phyloP scores from a whole-genome alignment of 2,329 filamentous ascomycete species.

The Fusarium sp. region DNA sequence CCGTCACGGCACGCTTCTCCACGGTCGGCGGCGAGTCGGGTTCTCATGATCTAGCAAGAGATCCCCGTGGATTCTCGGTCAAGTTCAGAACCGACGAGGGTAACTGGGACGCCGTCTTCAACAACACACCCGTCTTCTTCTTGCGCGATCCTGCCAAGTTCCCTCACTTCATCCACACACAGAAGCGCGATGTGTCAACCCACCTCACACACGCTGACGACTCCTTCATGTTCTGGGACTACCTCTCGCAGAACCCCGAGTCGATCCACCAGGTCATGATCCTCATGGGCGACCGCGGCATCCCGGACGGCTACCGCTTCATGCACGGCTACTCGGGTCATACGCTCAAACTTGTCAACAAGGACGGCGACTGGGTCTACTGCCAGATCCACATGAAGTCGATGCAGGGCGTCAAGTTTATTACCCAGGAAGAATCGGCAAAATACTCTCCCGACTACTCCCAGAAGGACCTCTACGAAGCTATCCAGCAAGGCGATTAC shows the following conservation, averaged over 20 bases:
- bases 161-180: constrained; percentile 79
- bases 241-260: constrained; percentile 69
- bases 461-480: constrained; percentile 34
- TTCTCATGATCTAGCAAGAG: constrained; percentile 77
- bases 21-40: constrained; percentile 81
- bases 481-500: constrained; percentile 50
- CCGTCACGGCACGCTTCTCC: constrained; percentile 76
- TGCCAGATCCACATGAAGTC: constrained; percentile 30
- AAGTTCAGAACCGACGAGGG: constrained; percentile 73
- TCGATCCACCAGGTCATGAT: constrained; percentile 69
- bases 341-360: constrained; percentile 16
- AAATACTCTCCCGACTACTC: constrained; percentile 18
- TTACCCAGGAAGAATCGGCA: constrained; percentile 23
- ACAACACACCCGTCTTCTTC: constrained; percentile 81
- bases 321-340: constrained; percentile 28
- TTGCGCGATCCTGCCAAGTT: constrained; percentile 80
- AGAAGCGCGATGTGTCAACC: constrained; percentile 74
- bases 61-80: constrained; percentile 78
- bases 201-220: constrained; percentile 62
- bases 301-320: constrained; percentile 62
- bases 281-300: constrained; percentile 68
- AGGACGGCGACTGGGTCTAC: constrained; percentile 20
- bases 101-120: constrained; percentile 17
- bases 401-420: constrained; percentile 24
- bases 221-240: constrained; percentile 54